These are phyloP conservation scores for Wallacemonas collosoma DNA, from an alignment of 208 protist species.

Conservation along the genomic window DNA sequence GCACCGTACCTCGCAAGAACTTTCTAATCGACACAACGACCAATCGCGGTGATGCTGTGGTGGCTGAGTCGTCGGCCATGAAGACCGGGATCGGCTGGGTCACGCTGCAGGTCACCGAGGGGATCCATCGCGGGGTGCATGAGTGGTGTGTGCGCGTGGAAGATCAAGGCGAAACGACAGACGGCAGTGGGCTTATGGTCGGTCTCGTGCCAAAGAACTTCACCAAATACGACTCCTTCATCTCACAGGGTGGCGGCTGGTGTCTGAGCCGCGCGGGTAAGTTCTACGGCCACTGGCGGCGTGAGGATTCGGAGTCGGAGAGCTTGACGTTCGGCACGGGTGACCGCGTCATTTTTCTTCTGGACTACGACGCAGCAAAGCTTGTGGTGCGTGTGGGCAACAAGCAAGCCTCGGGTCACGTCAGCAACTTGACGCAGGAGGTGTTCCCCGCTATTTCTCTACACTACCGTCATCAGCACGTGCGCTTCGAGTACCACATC, in stretches of 20 bases:
- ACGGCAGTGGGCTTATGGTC: constrained; percentile 93
- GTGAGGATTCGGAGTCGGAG: constrained; percentile 56
- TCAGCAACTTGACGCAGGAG: constrained; percentile 84
- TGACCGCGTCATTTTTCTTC: constrained; percentile 83
- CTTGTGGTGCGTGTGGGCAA: constrained; percentile 90
- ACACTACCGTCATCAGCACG: constrained; percentile 91
- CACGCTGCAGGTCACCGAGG: constrained; percentile 90
- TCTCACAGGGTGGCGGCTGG: constrained; percentile 92
- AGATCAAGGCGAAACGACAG: constrained; percentile 90
- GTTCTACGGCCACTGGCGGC: constrained; percentile 93
- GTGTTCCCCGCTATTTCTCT: constrained; percentile 92
- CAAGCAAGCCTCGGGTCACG: constrained; percentile 80
- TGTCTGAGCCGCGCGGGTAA: constrained; percentile 92
- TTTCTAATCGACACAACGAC: constrained; percentile 90
- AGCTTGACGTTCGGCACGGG: constrained; percentile 84
- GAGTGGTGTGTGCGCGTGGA: constrained; percentile 93
- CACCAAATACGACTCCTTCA: constrained; percentile 92
- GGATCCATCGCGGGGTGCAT: constrained; percentile 84
- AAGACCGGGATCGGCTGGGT: constrained; percentile 92
- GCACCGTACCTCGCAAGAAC: constrained; percentile 76
- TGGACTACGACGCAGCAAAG: constrained; percentile 87
- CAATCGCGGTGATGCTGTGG: constrained; percentile 86
- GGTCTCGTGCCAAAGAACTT: constrained; percentile 91
- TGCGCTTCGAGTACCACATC: constrained; percentile 91
- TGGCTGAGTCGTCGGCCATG: constrained; percentile 87